Percentiles rank a stretch among this genome's conserved stretches.
phyloP scores from a whole-genome alignment of 805 yeast genomes.

The Ogataea glucozyma region DNA sequence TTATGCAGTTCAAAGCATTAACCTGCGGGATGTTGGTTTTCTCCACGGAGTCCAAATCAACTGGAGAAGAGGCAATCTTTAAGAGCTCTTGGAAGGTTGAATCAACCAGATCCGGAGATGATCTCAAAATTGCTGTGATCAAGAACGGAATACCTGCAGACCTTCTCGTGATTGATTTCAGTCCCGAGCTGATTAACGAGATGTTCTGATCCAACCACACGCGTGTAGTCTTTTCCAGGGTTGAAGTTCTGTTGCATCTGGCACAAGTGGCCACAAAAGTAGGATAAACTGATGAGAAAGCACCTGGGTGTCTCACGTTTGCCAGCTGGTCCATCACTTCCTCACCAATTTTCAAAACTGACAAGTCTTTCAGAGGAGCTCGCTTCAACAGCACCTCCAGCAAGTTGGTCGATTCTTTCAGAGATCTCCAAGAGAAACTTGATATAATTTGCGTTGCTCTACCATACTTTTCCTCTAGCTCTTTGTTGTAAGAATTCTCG shows the following conservation, averaged over 20 bases:
- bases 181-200: conserved; percentile 41
- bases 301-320: conserved; percentile 84
- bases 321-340: conserved; percentile 66
- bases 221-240: conserved; percentile 41
- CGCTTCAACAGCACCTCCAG: conserved; percentile 45
- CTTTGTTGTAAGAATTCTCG: conserved; percentile 38
- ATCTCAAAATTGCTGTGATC: conserved; percentile 69
- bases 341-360: conserved; percentile 47
- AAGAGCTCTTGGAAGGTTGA: conserved; percentile 54
- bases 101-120: conserved; percentile 46
- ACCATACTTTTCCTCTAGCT: conserved; percentile 36
- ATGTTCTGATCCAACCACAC: conserved; percentile 65
- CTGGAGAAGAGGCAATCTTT: conserved; percentile 54
- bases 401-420: conserved; percentile 70
- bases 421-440: conserved; percentile 79
- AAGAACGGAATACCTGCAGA: conserved; percentile 91
- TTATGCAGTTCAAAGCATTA: conserved; percentile 87
- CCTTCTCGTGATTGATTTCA: conserved; percentile 79
- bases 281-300: conserved; percentile 86
- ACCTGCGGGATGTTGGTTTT: conserved; percentile 85
- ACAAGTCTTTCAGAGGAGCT: conserved; percentile 32
- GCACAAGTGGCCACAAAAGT: conserved; percentile 68
- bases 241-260: conserved; percentile 44
- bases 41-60: conserved; percentile 40
- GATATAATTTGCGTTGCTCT: conserved; percentile 47